Percentiles rank a stretch among this genome's conserved stretches.
Evolutionary conservation across 2,329 filamentous ascomycete genomes (phyloP).

Genomic region (Elsinoe necatrix): DNA sequence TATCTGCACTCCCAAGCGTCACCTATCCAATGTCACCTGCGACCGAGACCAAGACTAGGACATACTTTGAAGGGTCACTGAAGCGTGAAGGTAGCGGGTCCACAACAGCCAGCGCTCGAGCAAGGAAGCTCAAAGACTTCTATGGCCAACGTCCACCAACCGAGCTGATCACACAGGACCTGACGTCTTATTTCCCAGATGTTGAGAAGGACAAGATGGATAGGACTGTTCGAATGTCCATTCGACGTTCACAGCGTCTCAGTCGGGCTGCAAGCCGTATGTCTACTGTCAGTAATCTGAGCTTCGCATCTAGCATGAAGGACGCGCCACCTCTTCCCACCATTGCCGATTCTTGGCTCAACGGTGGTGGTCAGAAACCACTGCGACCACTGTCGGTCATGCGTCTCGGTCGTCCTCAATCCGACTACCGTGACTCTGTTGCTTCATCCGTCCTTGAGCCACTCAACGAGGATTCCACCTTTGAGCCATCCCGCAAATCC

Average conservation of each 20-base stretch:
- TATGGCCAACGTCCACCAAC: conserved; percentile 89
- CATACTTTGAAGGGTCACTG: conserved; percentile 38
- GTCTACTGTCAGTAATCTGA: conserved; percentile 87
- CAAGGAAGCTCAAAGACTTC: conserved; percentile 62
- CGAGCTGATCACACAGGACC: conserved; percentile 91
- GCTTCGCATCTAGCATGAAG: conserved; percentile 82
- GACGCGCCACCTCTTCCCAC: conserved; percentile 93
- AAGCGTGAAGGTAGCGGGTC: conserved; percentile 24
- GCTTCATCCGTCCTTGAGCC: conserved; percentile 83
- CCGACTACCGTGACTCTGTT: conserved; percentile 74
- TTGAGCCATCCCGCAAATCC: conserved; percentile 84
- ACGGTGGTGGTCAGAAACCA: conserved; percentile 39
- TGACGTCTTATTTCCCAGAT: conserved; percentile 95
- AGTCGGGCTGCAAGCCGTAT: conserved; percentile 89
- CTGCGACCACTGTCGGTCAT: conserved; percentile 54
- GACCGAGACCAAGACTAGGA: conserved; percentile 51
- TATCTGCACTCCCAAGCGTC: conserved; percentile 74
- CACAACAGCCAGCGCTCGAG: conserved; percentile 28
- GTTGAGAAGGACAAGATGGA: conserved; percentile 92
- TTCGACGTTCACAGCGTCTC: conserved; percentile 79
- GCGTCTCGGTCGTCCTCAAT: conserved; percentile 47
- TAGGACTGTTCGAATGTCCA: conserved; percentile 84
- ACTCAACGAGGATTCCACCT: conserved; percentile 78
- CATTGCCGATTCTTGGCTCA: conserved; percentile 89
- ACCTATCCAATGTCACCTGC: conserved; percentile 81